Base-by-base conservation (phyloP, 139 green algal genomes). In the Gonium pectorale region DNA sequence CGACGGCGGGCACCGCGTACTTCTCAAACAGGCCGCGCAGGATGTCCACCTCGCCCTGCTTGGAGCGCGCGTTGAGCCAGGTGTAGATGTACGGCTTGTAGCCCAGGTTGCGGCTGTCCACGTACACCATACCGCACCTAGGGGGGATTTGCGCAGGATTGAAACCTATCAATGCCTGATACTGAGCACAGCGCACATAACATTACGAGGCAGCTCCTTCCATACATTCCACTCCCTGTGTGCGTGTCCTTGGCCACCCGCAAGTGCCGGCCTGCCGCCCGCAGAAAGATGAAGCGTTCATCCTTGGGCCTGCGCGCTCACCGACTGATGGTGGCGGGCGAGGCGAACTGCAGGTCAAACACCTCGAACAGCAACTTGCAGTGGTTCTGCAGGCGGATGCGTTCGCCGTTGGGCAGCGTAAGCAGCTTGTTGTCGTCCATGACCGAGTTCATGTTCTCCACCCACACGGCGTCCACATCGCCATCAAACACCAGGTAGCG, bases 351-450 rank as follows among this genome's bases (percentile, higher is more conserved):
- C 62, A 88, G 80, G 91, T 94, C 82, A 31, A 68, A 90, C 67
- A 86, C 94, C 89, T 98, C 95, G 60, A 98, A 97, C 40, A 98
- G 89, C 78, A 96, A 88, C 74, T 95, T 95, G 88, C 90, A 94
- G 87, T 96, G 90, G 71, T 93, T 88, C 86, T 95, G 91, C 68
- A 98, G 86, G 0, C 93, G 88, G 83, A 98, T 98, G 73, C 95
- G 92, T 89, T 98, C 94, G 43, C 94, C 92, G 87, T 98, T 97
- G 49, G 95, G 93, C 81, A 98, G 91, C 37, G 94, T 97, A 49
- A 98, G 90, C 71, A 98, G 91, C 85, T 94, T 94, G 91, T 98
- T 98, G 88, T 98, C 95, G 86, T 98, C 95, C 95, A 98, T 97
- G 13, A 97, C 94, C 44, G 80, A 92, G 89, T 98, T 98, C 94